phyloP scores from a whole-genome alignment of 2,329 filamentous ascomycete genomes.

The Fusarium albosuccineum region DNA sequence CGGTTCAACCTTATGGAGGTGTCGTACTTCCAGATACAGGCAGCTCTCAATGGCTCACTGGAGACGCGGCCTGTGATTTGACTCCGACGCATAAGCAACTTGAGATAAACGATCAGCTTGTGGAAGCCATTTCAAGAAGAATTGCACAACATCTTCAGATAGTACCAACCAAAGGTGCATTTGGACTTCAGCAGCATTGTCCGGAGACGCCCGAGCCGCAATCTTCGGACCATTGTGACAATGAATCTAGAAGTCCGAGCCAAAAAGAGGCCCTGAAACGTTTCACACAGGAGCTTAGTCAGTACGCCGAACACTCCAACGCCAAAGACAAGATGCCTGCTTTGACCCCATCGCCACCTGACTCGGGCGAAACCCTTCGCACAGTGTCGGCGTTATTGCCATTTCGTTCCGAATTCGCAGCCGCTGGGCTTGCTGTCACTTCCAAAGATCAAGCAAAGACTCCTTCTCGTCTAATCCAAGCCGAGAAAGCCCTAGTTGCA shows the following conservation, averaged over 20 bases:
- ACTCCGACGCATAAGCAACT: conserved; percentile 45
- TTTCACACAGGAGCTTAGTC: conserved; percentile 49
- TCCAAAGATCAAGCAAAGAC: conserved; percentile 59
- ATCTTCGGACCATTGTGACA: conserved; percentile 14
- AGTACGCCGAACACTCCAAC: conserved; percentile 51
- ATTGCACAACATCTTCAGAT: conserved; percentile 61
- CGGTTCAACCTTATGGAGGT: no score
- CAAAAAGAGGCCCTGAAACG: conserved; percentile 57
- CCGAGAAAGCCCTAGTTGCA: conserved; percentile 22
- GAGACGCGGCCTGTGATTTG: conserved; percentile 26
- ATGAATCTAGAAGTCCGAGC: conserved; percentile 58
- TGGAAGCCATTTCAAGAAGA: conserved; percentile 60
- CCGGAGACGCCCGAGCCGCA: neutral
- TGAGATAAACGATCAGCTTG: conserved; percentile 55
- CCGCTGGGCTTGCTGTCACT: conserved; percentile 68
- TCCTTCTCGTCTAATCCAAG: conserved; percentile 10
- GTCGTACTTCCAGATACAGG: no score
- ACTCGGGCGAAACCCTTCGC: conserved; percentile 59
- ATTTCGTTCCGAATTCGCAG: conserved; percentile 65
- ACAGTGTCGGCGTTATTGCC: conserved; percentile 67
- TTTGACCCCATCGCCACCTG: conserved; percentile 56
- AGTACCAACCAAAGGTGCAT: conserved; percentile 47
- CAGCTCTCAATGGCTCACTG: conserved; percentile 15
- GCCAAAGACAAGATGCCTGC: conserved; percentile 54
- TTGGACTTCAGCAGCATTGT: neutral